Percentiles rank a stretch among this genome's conserved stretches.
Conservation (phyloP, 139 green algal genomes). For the Micractinium sp. region DNA sequence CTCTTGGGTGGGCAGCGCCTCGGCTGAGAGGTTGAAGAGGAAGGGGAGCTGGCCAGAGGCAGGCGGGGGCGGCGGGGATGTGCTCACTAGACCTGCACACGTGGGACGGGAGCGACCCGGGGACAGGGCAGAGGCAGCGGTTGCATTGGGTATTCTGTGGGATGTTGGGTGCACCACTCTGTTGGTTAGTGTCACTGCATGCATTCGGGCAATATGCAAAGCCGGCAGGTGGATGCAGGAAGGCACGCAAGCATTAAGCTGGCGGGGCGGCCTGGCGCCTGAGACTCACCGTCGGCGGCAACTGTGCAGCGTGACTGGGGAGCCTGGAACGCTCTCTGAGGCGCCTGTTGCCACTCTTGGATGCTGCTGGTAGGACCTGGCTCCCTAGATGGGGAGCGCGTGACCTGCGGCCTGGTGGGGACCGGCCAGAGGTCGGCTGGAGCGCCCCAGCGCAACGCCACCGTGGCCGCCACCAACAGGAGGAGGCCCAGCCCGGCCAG, state of each 20-base stretch:
- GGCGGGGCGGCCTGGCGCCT: neutral
- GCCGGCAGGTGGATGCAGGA: too few relatives aligned
- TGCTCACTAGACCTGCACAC: neutral
- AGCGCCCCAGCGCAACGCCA: too few relatives aligned
- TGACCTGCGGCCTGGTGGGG: too few relatives aligned
- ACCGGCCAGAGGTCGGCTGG: too few relatives aligned
- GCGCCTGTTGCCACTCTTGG: neutral
- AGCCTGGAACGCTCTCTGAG: neutral
- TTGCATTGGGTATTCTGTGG: too few relatives aligned
- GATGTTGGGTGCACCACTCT: too few relatives aligned
- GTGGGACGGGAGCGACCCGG: neutral
- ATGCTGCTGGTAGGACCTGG: too few relatives aligned
- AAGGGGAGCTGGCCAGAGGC: neutral
- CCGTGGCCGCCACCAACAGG: too few relatives aligned
- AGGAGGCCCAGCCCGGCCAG: too few relatives aligned
- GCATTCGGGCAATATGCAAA: neutral
- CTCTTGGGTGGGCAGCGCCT: neutral
- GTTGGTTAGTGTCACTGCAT: neutral
- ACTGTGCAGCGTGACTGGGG: neutral
- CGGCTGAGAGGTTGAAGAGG: conserved; percentile 4
- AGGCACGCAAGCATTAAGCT: too few relatives aligned
- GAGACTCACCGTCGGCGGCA: neutral
- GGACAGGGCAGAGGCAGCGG: too few relatives aligned
- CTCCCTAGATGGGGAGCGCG: too few relatives aligned
- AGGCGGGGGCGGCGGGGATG: neutral